phyloP scores from a whole-genome alignment of 352 stramenopile species.

The Globisporangium alternatum region DNA sequence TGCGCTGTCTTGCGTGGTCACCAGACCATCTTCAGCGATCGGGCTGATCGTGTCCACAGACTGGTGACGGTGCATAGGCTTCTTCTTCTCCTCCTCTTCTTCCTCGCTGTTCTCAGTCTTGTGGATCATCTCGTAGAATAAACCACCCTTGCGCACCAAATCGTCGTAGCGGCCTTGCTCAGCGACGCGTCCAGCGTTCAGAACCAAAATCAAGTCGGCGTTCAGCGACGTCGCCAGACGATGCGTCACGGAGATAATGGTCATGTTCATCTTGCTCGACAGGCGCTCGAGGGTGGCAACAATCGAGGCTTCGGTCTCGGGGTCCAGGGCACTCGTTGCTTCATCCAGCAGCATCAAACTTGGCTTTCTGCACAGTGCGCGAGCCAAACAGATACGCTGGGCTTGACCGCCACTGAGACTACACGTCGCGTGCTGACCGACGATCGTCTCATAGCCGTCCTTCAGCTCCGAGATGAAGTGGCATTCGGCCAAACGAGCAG shows the following conservation, averaged over 20 bases:
- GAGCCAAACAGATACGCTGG: constrained; percentile 82
- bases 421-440: constrained; percentile 85
- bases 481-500: constrained; percentile 75
- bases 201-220: constrained; percentile 78
- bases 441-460: constrained; percentile 79
- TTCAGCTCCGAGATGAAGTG: constrained; percentile 82
- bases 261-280: constrained; percentile 85
- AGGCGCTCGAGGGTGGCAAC: constrained; percentile 78
- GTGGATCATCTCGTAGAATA: constrained; percentile 87
- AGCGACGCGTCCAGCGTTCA: constrained; percentile 71
- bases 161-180: constrained; percentile 78
- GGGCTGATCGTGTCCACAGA: constrained; percentile 44
- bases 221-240: constrained; percentile 81
- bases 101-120: constrained; percentile 59
- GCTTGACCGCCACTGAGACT: constrained; percentile 85
- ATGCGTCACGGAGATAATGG: constrained; percentile 88
- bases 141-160: constrained; percentile 57
- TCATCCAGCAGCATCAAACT: constrained; percentile 83
- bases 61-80: constrained; percentile 16
- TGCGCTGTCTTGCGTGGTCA: constrained; percentile 52
- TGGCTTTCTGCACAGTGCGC: constrained; percentile 74
- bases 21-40: constrained; percentile 33
- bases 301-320: constrained; percentile 84
- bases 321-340: constrained; percentile 84
- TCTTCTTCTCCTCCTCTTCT: constrained; percentile 38